Base-by-base conservation (phyloP, 495 filamentous ascomycete species). In the Lepidopterella palustris region DNA sequence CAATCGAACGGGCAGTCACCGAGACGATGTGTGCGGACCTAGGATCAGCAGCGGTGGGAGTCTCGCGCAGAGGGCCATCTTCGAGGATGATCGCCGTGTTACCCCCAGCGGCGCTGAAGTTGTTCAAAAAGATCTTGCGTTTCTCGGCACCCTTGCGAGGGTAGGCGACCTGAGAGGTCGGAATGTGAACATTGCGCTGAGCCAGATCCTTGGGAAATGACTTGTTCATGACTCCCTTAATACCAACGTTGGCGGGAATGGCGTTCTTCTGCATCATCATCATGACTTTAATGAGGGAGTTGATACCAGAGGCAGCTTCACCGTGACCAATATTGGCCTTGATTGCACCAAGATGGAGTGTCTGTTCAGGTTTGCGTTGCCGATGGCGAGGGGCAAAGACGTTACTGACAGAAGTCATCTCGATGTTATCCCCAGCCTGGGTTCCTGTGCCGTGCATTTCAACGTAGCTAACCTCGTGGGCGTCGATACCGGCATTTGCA, bases 321-420 rank as follows among this genome's bases (percentile, higher is more conserved):
- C 85, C 90, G 71, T 97, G 92, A 1, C 92, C 92, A 26, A 96
- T 79, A 58, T 96, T 96, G 0, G 92, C 81, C 67, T 97, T 97
- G 32, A 89, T 83, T 0, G 92, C 84, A 18, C 92, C 92, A 0
- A 97, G 78, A 62, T 88, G 83, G 4, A 97, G 80, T 0, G 89
- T 84, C 68, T 88, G 82, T 40, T 85, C 82, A 0, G 80, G 77
- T 3, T 80, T 79, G 48, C 91, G 82, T 62, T 79, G 76, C 26
- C 83, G 78, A 65, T 84, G 73, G 20, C 76, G 77, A 1, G 90
- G 88, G 8, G 92, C 92, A 64, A 97, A 97, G 20, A 87, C 79
- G 59, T 86, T 85, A 15, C 85, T 82, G 51, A 77, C 76, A 0
- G 70, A 73, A 4, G 70, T 73, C 71, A 79, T 76, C 58, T 78